Percentiles rank a stretch among this genome's conserved stretches.
Conservation (phyloP, 495 filamentous ascomycete species). For the Xylaria venustula region DNA sequence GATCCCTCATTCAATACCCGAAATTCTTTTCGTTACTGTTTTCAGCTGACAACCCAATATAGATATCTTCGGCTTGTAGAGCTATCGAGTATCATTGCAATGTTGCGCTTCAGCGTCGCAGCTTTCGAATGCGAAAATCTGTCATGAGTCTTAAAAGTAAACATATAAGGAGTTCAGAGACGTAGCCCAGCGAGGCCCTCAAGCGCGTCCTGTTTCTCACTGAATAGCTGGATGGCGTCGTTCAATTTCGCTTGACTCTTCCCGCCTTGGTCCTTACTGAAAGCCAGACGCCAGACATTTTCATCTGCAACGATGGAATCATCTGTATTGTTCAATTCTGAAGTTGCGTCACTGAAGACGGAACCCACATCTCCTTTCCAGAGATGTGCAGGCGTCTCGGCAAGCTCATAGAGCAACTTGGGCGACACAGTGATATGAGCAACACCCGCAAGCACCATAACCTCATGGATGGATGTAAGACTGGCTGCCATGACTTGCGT, state of each 20-base stretch:
- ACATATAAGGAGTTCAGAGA: background rate
- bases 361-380: conserved; percentile 33
- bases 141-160: too few relatives aligned
- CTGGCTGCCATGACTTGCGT: conserved; percentile 59
- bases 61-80: too few relatives aligned
- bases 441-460: conserved; percentile 56
- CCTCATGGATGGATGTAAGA: conserved; percentile 55
- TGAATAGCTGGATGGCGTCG: conserved; percentile 63
- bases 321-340: conserved; percentile 15
- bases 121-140: too few relatives aligned
- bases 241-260: conserved; percentile 52
- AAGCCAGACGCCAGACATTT: conserved; percentile 46
- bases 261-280: conserved; percentile 48
- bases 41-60: too few relatives aligned
- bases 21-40: too few relatives aligned
- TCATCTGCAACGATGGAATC: conserved; percentile 38
- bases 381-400: conserved; percentile 36
- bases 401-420: conserved; percentile 46
- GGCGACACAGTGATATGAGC: conserved; percentile 59
- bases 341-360: conserved; percentile 27
- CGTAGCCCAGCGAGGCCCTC: conserved; percentile 41
- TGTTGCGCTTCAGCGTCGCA: too few relatives aligned
- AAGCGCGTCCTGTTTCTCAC: conserved; percentile 55
- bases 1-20: too few relatives aligned
- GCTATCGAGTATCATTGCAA: too few relatives aligned